A percentile compares a stretch with the other conserved stretches of the same genome.
Conservation (phyloP, 805 yeast species). For the Komagataella phaffii region DNA sequence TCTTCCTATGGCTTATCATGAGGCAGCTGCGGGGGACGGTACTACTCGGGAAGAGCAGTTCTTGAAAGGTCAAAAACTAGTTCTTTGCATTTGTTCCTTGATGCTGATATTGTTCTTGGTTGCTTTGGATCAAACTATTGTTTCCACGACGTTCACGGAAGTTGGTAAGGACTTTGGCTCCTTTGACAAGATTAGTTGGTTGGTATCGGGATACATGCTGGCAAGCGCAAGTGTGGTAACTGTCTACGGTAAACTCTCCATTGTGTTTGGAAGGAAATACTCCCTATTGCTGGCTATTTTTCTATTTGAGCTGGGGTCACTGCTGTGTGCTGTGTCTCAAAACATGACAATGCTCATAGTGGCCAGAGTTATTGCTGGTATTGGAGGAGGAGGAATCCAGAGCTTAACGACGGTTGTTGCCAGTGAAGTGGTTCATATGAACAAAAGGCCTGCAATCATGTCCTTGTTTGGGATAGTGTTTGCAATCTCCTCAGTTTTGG, state of each 20-base stretch:
- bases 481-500: constrained; percentile 37
- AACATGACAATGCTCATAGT: constrained; percentile 52
- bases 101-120: constrained; percentile 10
- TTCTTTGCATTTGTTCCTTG: constrained; percentile 3
- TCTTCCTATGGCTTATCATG: constrained; percentile 2
- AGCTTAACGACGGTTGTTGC: constrained; percentile 41
- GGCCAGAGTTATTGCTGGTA: constrained; percentile 58
- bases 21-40: constrained; percentile 23
- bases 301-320: constrained; percentile 49
- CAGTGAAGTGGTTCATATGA: constrained; percentile 38
- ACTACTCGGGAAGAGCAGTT: constrained; percentile 16
- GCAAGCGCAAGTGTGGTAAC: constrained; percentile 40
- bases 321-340: constrained; percentile 39
- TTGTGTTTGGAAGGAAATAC: constrained; percentile 43
- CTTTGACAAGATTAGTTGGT: constrained; percentile 45
- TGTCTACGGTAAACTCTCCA: constrained; percentile 44
- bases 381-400: constrained; percentile 61
- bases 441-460: constrained; percentile 23
- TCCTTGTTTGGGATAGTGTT: constrained; percentile 26
- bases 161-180: constrained; percentile 35
- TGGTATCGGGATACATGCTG: constrained; percentile 38
- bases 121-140: constrained; percentile 51
- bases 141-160: constrained; percentile 31
- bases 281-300: constrained; percentile 32
- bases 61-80: constrained; percentile 10